These are phyloP conservation scores for Hibiscus syriacus DNA, from an alignment of 345 rosid genomes.

Conservation along the genomic window DNA sequence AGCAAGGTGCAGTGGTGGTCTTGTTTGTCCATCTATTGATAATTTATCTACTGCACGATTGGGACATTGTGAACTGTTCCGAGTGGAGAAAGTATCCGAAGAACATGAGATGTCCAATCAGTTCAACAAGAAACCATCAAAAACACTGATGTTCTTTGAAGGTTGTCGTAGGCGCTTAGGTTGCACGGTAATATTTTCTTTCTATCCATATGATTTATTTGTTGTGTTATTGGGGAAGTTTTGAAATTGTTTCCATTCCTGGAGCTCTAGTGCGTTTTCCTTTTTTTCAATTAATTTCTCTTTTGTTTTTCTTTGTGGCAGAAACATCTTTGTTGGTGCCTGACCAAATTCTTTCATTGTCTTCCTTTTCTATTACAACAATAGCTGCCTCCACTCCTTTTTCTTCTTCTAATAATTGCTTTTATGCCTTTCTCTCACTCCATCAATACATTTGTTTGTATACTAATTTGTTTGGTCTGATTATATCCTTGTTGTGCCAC, in stretches of 20 bases:
- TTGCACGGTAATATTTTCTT: conserved; percentile 72
- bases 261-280: background rate
- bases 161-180: conserved; percentile 59
- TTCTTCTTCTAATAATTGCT: background rate
- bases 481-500: background rate
- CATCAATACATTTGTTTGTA: background rate
- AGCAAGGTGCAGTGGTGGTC: conserved; percentile 87
- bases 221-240: background rate
- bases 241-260: background rate
- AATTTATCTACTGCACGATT: conserved; percentile 46
- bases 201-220: background rate
- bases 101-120: conserved; percentile 63
- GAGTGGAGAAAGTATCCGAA: conserved; percentile 63
- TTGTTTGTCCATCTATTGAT: conserved; percentile 63
- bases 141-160: conserved; percentile 64
- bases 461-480: background rate
- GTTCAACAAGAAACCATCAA: conserved; percentile 60
- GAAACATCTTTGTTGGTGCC: background rate
- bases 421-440: background rate
- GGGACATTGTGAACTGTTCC: conserved; percentile 85
- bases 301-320: background rate
- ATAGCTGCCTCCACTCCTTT: background rate
- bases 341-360: background rate
- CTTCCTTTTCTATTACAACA: background rate
- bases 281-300: background rate